phyloP scores from a whole-genome alignment of 164 flowering plant genomes.

The Umbellularia californica region DNA sequence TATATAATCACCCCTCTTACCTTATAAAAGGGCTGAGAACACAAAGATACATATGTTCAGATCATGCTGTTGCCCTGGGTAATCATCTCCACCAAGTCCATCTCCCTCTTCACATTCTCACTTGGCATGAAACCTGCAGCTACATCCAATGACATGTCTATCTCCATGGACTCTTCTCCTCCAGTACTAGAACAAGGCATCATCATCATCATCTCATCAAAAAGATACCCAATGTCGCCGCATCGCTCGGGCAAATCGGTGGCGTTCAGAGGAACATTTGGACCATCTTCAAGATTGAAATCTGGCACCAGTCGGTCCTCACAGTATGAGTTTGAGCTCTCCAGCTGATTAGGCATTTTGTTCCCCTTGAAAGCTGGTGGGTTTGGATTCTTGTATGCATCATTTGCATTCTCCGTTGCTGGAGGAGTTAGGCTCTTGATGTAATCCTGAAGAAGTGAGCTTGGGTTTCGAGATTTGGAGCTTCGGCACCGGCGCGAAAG shows the following conservation, averaged over 20 bases:
- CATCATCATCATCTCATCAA: constrained; percentile 5
- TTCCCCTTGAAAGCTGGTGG: background rate
- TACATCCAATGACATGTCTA: constrained; percentile 13
- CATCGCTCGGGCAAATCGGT: background rate
- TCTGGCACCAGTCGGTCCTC: background rate
- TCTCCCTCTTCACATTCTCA: constrained; percentile 30
- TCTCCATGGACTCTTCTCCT: constrained; percentile 7
- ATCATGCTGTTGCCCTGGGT: constrained; percentile 13
- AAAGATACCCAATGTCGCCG: constrained; percentile 1
- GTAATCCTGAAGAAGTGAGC: constrained; percentile 39
- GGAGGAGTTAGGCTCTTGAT: constrained; percentile 25
- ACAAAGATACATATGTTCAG: background rate
- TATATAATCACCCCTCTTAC: background rate
- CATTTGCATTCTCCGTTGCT: background rate
- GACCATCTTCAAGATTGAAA: background rate
- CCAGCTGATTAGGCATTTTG: background rate
- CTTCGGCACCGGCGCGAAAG: constrained; percentile 23
- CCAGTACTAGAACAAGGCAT: background rate
- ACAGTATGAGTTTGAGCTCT: background rate
- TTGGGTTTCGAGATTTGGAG: constrained; percentile 13
- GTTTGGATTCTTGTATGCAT: background rate
- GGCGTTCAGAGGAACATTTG: background rate
- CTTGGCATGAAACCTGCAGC: constrained; percentile 13
- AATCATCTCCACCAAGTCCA: constrained; percentile 43
- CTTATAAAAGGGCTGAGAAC: background rate